phyloP scores from a whole-genome alignment of 192 early-diverging fungal genomes.

The Dissophora globulifera region DNA sequence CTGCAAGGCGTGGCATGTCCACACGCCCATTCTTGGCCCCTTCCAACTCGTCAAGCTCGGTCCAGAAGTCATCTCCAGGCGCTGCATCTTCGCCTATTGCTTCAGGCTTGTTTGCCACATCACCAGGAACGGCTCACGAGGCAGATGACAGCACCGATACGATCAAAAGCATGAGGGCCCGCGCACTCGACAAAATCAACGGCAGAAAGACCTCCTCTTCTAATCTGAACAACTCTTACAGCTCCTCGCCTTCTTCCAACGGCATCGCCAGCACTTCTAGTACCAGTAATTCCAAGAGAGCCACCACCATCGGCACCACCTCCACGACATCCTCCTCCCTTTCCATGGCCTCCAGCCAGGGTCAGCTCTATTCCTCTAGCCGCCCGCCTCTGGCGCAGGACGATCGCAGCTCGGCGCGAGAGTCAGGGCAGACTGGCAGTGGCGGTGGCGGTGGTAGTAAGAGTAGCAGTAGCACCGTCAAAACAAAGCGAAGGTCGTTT shows the following conservation, averaged over 20 bases:
- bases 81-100: background rate
- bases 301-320: too few species aligned
- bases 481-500: slow-evolving; percentile 31
- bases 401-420: background rate
- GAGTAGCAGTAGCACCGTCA: slow-evolving; percentile 12
- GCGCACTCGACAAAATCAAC: slow-evolving; percentile 30
- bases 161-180: slow-evolving; percentile 47
- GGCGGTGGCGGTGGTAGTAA: too few species aligned
- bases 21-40: background rate
- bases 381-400: background rate
- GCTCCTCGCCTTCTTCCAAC: too few species aligned
- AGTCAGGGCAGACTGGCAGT: background rate
- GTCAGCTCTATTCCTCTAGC: background rate
- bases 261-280: background rate
- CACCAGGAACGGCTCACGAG: slow-evolving; percentile 20
- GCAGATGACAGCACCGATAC: slow-evolving; percentile 44
- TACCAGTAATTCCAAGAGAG: slow-evolving; percentile 2
- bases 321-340: too few species aligned
- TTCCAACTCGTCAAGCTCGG: background rate
- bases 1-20: background rate
- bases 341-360: background rate
- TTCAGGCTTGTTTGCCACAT: slow-evolving; percentile 17
- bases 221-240: background rate
- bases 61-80: background rate
- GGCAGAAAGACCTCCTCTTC: slow-evolving; percentile 4